Evolutionary conservation across 2,329 filamentous ascomycete genomes (phyloP).

Genomic region (Aspergillus sojae): DNA sequence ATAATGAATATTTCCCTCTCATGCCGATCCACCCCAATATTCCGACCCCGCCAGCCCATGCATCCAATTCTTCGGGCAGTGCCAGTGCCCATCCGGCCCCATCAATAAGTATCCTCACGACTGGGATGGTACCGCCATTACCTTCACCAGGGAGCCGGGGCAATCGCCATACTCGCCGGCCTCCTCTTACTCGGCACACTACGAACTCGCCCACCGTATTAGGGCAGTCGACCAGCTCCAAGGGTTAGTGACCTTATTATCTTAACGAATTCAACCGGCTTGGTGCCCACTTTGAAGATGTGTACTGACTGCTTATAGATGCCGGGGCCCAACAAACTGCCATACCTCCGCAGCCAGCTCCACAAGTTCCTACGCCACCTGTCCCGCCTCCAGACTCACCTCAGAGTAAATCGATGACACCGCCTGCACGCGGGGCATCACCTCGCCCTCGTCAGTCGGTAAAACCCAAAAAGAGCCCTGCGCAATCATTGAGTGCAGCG

Average conservation of each 20-base stretch:
- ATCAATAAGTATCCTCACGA: constrained; percentile 78
- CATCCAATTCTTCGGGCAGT: constrained; percentile 47
- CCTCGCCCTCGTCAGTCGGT: constrained; percentile 44
- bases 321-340: constrained; percentile 25
- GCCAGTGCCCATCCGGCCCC: constrained; percentile 50
- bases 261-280: constrained; percentile 7
- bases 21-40: constrained; percentile 54
- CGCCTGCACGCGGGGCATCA: constrained; percentile 48
- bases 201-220: constrained; percentile 80
- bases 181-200: constrained; percentile 67
- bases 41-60: constrained; percentile 45
- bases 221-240: constrained; percentile 47
- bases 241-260: constrained; percentile 41
- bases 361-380: constrained; percentile 38
- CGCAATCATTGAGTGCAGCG: constrained; percentile 34
- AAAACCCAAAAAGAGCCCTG: constrained; percentile 39
- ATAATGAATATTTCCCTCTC: constrained; percentile 81
- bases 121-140: constrained; percentile 76
- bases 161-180: constrained; percentile 58
- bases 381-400: constrained; percentile 40
- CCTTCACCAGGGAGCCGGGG: constrained; percentile 77
- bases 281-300: background rate
- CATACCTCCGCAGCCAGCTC: constrained; percentile 30
- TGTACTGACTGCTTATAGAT: constrained; percentile 27
- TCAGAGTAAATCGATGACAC: constrained; percentile 37